Conservation (phyloP, 2,329 filamentous ascomycete genomes). For the Verticillium klebahnii region DNA sequence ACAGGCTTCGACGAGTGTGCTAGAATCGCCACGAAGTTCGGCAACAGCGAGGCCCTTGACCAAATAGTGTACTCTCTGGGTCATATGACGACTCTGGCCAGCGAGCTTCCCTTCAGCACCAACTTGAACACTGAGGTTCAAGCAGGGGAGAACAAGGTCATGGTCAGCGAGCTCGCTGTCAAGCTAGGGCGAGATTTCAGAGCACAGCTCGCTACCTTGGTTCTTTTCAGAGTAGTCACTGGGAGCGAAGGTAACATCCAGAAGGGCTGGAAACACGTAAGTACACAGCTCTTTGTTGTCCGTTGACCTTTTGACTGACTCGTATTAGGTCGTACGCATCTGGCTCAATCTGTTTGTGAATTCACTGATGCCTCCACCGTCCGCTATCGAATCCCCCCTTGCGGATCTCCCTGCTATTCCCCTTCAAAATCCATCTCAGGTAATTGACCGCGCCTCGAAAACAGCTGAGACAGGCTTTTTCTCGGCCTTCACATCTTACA, state of each 20-base stretch:
- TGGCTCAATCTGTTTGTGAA: conserved; percentile 96
- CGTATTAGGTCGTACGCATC: conserved; percentile 74
- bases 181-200: conserved; percentile 92
- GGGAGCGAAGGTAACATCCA: conserved; percentile 75
- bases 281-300: conserved; percentile 24
- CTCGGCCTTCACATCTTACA: conserved; percentile 91
- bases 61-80: conserved; percentile 88
- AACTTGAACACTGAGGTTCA: conserved; percentile 93
- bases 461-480: conserved; percentile 80
- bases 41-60: conserved; percentile 80
- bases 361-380: conserved; percentile 81
- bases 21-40: conserved; percentile 82
- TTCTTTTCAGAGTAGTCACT: conserved; percentile 89
- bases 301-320: conserved; percentile 18
- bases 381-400: conserved; percentile 55
- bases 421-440: conserved; percentile 82
- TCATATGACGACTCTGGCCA: conserved; percentile 83
- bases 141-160: conserved; percentile 84
- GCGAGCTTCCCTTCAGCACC: conserved; percentile 73
- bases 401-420: conserved; percentile 78
- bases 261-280: conserved; percentile 72
- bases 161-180: conserved; percentile 97
- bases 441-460: conserved; percentile 82
- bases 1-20: conserved; percentile 96
- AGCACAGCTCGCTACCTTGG: conserved; percentile 87